Base-by-base conservation (phyloP, 192 early-diverging fungal genomes). In the Phlyctochytrium planicorne region DNA sequence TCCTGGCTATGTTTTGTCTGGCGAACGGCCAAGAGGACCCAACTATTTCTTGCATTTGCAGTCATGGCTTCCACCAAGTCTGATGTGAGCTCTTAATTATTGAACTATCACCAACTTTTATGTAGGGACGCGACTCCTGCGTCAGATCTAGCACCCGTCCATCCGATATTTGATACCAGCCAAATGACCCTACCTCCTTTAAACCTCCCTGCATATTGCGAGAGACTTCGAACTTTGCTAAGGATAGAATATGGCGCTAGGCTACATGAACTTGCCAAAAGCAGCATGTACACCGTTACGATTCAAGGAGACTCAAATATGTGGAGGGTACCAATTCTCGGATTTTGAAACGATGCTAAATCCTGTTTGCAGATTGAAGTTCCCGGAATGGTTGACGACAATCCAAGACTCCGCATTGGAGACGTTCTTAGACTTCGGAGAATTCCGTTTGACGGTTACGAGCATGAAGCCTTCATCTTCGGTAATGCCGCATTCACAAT, bases 381-480 rank as follows among this genome's bases (percentile, higher is more conserved):
- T 23, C 68, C 68, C 3, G 68, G 68, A 3, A 47, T 69, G 0
- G 47, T 62, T 14, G 68, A 69, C 24, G 68, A 69, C 55, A 52
- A 30, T 14, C 68, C 68, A 30, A 3, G 60, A 3, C 27, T 69
- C 16, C 40, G 30, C 4, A 69, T 69, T 53, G 68, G 68, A 16
- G 68, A 69, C 23, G 17, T 62, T 10, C 3, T 69, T 2, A 17
- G 30, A 14, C 31, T 69, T 6, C 34, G 68, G 3, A 27, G 31
- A 31, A 10, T 69, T 27, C 24, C 14, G 14, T 59, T 68, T 34
- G 57, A 60, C 25, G 55, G 66, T 2, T 29, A 12, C 33, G 66
- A 68, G 32, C 60, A 60, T 60, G 66, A 68, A 20, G 30, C 24
- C 29, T 30, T 20, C 59, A 23, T 53, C 24, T 53, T 24, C 27